These are phyloP conservation scores for Clonostachys chloroleuca DNA, from an alignment of 2,329 filamentous ascomycete species.

Conservation along the genomic window DNA sequence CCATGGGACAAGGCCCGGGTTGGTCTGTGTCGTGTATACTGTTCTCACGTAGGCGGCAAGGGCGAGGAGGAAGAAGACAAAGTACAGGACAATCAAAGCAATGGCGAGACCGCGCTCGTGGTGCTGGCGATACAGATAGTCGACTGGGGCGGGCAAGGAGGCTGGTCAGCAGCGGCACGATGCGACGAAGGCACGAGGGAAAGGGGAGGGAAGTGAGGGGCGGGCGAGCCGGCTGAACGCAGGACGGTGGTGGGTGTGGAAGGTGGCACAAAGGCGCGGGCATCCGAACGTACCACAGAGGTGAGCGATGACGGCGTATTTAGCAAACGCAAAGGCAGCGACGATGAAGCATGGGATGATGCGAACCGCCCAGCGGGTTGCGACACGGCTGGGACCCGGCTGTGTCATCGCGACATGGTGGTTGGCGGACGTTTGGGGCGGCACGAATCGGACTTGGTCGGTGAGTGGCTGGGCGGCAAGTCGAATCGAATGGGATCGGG, in stretches of 20 bases:
- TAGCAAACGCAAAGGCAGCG: constrained; percentile 62
- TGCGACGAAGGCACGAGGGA: not conserved
- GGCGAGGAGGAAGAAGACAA: constrained; percentile 65
- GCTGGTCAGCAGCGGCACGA: not conserved
- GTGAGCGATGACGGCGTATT: constrained; percentile 64
- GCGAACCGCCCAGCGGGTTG: constrained; percentile 33
- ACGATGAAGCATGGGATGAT: constrained; percentile 67
- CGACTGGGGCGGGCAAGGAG: constrained; percentile 40
- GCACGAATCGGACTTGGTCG: no score
- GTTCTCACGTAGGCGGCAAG: constrained; percentile 67
- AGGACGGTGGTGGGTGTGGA: not conserved
- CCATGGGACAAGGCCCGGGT: constrained; percentile 72
- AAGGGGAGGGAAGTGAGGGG: not conserved
- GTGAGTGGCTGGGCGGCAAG: no score
- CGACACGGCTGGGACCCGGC: constrained; percentile 5
- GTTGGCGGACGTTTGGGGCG: no score
- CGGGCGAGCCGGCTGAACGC: not conserved
- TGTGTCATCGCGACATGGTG: constrained; percentile 19
- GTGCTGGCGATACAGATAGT: constrained; percentile 58
- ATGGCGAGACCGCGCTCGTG: constrained; percentile 54
- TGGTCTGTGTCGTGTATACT: constrained; percentile 59
- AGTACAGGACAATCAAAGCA: constrained; percentile 68
- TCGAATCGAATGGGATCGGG: no score
- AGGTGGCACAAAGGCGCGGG: not conserved
- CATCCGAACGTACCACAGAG: constrained; percentile 56